phyloP scores from a whole-genome alignment of 2,329 filamentous ascomycete species.

The Exserohilum turcica region DNA sequence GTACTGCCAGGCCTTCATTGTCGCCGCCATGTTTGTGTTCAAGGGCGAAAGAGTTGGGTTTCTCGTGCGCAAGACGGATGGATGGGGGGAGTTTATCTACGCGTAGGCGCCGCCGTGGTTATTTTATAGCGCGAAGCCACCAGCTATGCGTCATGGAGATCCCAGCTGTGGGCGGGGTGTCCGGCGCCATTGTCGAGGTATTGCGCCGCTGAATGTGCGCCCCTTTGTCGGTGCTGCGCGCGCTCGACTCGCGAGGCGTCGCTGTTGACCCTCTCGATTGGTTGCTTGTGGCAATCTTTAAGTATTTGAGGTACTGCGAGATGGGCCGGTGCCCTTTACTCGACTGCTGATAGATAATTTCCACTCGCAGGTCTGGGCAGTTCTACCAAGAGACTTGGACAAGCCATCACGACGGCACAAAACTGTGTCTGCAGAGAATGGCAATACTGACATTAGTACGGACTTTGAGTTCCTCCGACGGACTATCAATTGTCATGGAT shows the following conservation, averaged over 20 bases:
- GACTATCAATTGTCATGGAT: not conserved
- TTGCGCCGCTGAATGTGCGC: not conserved
- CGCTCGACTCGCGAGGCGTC: not conserved
- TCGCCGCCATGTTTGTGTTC: conserved; percentile 29
- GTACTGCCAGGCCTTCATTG: conserved; percentile 66
- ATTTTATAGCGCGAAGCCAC: conserved; percentile 3
- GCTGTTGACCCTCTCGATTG: not conserved
- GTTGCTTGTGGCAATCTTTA: not conserved
- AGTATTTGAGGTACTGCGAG: not conserved
- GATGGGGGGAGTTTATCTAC: not conserved
- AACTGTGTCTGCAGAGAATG: not conserved
- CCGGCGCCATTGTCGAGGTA: not conserved
- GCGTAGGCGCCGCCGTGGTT: not conserved
- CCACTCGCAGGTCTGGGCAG: not conserved
- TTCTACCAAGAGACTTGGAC: not conserved
- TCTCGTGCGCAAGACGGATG: too few species aligned
- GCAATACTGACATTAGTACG: not conserved
- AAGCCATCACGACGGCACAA: not conserved
- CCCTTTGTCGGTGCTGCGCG: not conserved
- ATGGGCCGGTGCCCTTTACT: not conserved
- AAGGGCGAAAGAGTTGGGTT: too few species aligned
- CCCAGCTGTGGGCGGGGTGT: conserved; percentile 9
- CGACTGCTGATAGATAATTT: not conserved
- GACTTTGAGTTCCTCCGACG: not conserved
- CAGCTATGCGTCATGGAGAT: conserved; percentile 8